Evolutionary conservation across 2,329 filamentous ascomycete genomes (phyloP), one percentile per base, ranked within the genome.

Genomic region (Paraphaeosphaeria minitans): DNA sequence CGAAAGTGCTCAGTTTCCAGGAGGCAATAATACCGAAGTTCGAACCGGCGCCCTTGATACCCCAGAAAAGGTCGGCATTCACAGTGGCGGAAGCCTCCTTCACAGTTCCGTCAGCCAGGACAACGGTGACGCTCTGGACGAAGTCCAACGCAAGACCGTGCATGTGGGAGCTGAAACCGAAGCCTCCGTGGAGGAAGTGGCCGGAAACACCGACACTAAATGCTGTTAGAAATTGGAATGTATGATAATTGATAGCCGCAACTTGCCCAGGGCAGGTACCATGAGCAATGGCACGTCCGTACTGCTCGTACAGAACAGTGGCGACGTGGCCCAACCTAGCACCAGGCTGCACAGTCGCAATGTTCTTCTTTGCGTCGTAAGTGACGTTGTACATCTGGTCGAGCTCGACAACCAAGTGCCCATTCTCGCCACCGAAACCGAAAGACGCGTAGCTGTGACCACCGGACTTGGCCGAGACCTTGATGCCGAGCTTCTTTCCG

Each of bases 371-470:
- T 3, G 68, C 60, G 48, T 81, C 73, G 22, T 80, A 55, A 0
- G 67, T 69, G 8, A 82, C 75, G 35, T 71, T 66, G 59, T 78
- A 75, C 66, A 82, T 77, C 31, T 73, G 66, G 53, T 77, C 68
- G 58, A 83, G 66, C 62, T 81, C 78, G 7, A 83, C 70, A 1
- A 80, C 73, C 39, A 82, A 60, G 55, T 78, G 76, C 9, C 78
- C 79, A 52, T 81, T 70, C 63, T 79, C 73, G 9, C 79, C 79
- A 19, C 79, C 79, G 0, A 81, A 73, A 0, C 78, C 78, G 45
- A 78, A 77, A 0, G 78, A 78, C 0, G 74, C 85, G 58, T 85
- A 88, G 0, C 84, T 87, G 64, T 88, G 86, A 0, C 86, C 86
- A 4, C 85, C 85, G 1, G 84, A 86, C 58, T 79, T 83, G 24